Percentiles rank a stretch among this genome's conserved stretches.
These are phyloP conservation scores for Cladophialophora immunda DNA, from an alignment of 2,329 filamentous ascomycete species.

Conservation along the genomic window DNA sequence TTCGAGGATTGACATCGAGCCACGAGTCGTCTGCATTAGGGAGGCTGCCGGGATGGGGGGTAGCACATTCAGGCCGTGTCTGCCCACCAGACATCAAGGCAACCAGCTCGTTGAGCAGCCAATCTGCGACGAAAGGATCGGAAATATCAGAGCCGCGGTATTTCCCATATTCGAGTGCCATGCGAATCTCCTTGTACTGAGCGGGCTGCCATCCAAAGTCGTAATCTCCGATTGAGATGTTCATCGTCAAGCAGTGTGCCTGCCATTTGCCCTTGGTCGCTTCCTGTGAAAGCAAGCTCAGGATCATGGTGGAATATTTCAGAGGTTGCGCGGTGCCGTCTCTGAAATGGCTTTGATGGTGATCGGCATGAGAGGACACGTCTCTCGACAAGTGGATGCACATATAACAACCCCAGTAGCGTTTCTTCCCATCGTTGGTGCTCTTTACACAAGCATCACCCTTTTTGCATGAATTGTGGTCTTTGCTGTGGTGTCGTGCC, in stretches of 20 bases:
- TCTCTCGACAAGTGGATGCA: neutral
- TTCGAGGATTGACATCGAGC: neutral
- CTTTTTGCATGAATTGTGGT: neutral
- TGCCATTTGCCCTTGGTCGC: neutral
- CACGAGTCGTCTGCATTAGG: neutral
- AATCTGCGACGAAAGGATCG: neutral
- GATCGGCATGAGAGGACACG: neutral
- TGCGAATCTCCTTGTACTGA: neutral
- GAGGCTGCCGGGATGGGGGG: neutral
- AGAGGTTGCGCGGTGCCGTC: neutral
- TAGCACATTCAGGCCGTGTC: neutral
- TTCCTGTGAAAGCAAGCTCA: conserved; percentile 1
- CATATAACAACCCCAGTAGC: neutral
- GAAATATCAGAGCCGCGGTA: neutral
- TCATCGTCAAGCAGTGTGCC: neutral
- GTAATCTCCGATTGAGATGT: neutral
- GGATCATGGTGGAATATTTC: neutral
- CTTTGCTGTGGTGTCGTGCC: neutral
- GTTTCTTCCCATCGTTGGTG: neutral
- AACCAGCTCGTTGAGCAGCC: neutral
- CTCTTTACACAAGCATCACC: neutral
- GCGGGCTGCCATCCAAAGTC: neutral
- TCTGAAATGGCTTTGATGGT: neutral
- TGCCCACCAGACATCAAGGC: neutral
- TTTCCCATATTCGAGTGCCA: neutral